A percentile compares a stretch with the other conserved stretches of the same genome.
Conservation (phyloP, 169 alveolate genomes). For the Plasmodium fragile region DNA sequence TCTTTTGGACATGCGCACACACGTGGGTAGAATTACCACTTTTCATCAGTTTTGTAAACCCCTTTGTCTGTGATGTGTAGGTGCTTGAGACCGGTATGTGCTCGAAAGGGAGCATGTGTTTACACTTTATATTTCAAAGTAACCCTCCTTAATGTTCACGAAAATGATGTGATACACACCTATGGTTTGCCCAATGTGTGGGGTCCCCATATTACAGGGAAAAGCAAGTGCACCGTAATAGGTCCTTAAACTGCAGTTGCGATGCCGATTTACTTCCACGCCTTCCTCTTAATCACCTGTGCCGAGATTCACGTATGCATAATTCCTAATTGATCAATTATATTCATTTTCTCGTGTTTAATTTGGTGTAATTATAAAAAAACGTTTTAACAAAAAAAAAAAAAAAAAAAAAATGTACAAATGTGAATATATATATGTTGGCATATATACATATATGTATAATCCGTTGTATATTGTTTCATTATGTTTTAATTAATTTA, state of each 20-base stretch:
- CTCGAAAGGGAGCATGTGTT: neutral
- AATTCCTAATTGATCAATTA: slow-evolving; percentile 55
- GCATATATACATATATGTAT: slow-evolving; percentile 33
- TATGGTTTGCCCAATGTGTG: too few species aligned
- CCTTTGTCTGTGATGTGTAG: neutral
- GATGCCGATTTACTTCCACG: neutral
- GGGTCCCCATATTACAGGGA: neutral
- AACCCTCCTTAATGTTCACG: neutral
- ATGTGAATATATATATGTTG: slow-evolving; percentile 32
- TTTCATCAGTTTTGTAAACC: neutral
- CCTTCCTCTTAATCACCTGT: neutral
- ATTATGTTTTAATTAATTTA: slow-evolving; percentile 69
- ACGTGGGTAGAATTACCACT: neutral
- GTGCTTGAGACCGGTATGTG: too few species aligned
- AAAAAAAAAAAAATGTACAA: slow-evolving; percentile 69
- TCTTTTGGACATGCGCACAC: neutral
- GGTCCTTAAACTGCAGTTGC: neutral
- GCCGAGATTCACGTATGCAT: neutral
- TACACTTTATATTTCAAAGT: neutral
- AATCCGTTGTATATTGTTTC: slow-evolving; percentile 16
- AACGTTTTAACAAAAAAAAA: slow-evolving; percentile 32
- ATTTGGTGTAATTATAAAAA: slow-evolving; percentile 62
- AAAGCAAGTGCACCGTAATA: neutral
- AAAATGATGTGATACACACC: neutral
- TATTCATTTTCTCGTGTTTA: slow-evolving; percentile 32